Conservation (phyloP, 176 grass and related monocot species). For the Pontederia paniculata region DNA sequence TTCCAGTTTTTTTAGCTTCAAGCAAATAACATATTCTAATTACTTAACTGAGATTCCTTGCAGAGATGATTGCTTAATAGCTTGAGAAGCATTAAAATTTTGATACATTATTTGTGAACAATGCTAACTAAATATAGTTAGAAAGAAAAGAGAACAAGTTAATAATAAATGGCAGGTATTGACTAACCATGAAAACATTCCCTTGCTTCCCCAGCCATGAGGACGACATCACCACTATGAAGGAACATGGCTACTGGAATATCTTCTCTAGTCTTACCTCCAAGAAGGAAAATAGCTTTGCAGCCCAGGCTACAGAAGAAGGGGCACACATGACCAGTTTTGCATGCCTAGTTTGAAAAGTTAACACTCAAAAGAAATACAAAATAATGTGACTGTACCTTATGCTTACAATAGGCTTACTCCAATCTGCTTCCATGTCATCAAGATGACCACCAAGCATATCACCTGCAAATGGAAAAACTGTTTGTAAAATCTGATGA, state of each 20-base stretch:
- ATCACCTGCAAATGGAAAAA: conserved; percentile 42
- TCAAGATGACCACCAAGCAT: conserved; percentile 92
- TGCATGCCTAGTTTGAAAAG: conserved; percentile 1
- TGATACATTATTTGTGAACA: neutral
- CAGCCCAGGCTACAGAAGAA: conserved; percentile 47
- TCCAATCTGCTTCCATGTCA: conserved; percentile 97
- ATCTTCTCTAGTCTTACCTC: conserved; percentile 72
- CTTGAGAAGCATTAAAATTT: too few species aligned
- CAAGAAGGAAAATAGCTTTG: conserved; percentile 86
- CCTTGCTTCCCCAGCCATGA: conserved; percentile 75
- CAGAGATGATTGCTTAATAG: too few species aligned
- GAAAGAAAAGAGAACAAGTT: neutral
- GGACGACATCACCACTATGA: conserved; percentile 58
- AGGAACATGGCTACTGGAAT: conserved; percentile 65
- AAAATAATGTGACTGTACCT: conserved; percentile 29
- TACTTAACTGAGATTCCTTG: too few species aligned
- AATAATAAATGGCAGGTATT: conserved; percentile 4
- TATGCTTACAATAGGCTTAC: conserved; percentile 86
- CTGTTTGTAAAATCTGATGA: neutral
- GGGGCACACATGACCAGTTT: neutral
- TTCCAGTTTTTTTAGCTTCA: too few species aligned
- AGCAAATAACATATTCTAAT: too few species aligned
- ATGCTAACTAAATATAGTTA: neutral
- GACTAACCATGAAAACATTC: conserved; percentile 78
- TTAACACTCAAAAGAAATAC: neutral